Base-by-base conservation (phyloP, 352 stramenopile genomes). In the Phytopythium sindhum region DNA sequence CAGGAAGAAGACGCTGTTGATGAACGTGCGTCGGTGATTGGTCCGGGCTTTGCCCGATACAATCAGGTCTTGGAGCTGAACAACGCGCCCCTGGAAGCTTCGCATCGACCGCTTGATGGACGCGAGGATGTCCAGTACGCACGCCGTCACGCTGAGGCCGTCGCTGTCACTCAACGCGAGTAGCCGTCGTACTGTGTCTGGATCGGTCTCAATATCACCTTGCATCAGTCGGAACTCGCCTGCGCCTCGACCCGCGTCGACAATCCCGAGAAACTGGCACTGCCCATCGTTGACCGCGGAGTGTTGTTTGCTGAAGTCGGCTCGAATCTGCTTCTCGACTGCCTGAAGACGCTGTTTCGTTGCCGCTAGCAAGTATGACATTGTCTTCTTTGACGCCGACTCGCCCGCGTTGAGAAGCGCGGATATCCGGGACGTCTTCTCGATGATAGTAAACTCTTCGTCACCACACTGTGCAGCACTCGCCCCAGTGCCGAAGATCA, bases 11-110 rank as follows among this genome's bases (percentile, higher is more conserved):
- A 86, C 61, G 45, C 64, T 77, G 50, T 70, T 77, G 7, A 90
- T 65, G 39, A 90, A 75, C 44, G 81, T 83, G 0, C 80, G 77
- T 4, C 81, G 77, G 21, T 90, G 79, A 66, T 81, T 90, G 11
- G 81, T 88, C 0, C 80, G 75, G 39, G 81, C 81, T 54, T 67
- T 75, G 0, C 76, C 76, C 9, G 72, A 42, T 17, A 23, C 29
- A 1, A 90, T 75, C 29, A 88, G 53, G 31, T 51, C 55, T 2
- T 74, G 61, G 0, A 89, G 58, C 17, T 78, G 64, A 24, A 56
- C 12, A 19, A 88, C 57, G 5, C 80, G 78, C 1, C 55, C 35
- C 45, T 64, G 52, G 59, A 85, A 82, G 1, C 67, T 76, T 5
- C 62, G 23, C 1, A 81, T 63, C 15, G 75, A 81, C 5, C 81